Conservation (phyloP, 768 basidiomycete species). For the Boletus reticuloceps region DNA sequence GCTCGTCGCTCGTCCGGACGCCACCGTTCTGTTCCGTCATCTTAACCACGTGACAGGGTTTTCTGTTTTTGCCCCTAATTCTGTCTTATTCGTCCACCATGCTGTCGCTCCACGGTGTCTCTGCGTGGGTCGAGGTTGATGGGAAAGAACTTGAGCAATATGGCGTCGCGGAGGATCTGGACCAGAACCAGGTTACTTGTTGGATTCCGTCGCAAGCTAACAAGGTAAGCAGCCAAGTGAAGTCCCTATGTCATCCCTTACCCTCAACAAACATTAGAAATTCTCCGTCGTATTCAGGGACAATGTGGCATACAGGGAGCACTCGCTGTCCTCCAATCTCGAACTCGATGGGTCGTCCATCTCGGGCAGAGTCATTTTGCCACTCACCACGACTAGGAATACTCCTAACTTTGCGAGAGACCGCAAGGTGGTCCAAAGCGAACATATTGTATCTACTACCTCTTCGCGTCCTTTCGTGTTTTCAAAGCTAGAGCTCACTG, state of each 20-base stretch:
- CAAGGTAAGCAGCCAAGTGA: conserved; percentile 20
- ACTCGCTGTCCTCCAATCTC: conserved; percentile 4
- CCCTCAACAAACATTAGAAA: conserved; percentile 9
- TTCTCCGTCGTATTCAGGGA: conserved; percentile 28
- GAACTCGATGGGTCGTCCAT: conserved; percentile 19
- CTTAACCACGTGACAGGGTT: conserved; percentile 19
- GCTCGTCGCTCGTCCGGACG: background rate
- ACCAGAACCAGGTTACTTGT: conserved; percentile 22
- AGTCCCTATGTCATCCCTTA: background rate
- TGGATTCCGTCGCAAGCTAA: conserved; percentile 27
- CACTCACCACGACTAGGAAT: background rate
- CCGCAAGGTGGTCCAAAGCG: conserved; percentile 7
- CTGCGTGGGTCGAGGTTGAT: conserved; percentile 30
- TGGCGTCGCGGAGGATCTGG: conserved; percentile 17
- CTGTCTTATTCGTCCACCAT: conserved; percentile 10
- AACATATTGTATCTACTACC: conserved; percentile 10
- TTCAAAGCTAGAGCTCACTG: conserved; percentile 27
- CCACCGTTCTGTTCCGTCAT: background rate
- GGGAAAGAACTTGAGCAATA: conserved; percentile 25
- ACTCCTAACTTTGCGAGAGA: background rate
- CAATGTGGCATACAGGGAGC: background rate
- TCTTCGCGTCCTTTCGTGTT: conserved; percentile 23
- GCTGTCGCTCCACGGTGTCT: conserved; percentile 19
- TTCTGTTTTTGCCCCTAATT: background rate
- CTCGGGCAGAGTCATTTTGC: conserved; percentile 4